Evolutionary conservation across 768 basidiomycete genomes (phyloP).

Genomic region (Lactarius hatsudake): DNA sequence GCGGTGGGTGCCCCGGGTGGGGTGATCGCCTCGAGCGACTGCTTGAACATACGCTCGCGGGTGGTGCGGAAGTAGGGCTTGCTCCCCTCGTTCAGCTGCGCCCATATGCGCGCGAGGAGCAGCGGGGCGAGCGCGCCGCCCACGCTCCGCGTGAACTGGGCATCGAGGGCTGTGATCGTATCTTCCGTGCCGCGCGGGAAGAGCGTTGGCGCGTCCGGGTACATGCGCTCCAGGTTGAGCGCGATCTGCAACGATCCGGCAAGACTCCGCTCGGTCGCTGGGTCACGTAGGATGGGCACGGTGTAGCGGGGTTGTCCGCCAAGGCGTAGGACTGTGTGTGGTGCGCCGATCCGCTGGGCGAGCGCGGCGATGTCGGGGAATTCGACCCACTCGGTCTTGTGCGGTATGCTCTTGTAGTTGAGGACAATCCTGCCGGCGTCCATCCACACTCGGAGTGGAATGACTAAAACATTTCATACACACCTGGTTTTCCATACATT

Average conservation of each 20-base stretch:
- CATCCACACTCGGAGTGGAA: neutral
- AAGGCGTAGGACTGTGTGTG: slow-evolving; percentile 35
- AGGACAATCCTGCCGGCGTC: slow-evolving; percentile 34
- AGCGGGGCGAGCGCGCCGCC: slow-evolving; percentile 6
- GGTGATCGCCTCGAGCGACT: slow-evolving; percentile 37
- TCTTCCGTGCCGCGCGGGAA: slow-evolving; percentile 33
- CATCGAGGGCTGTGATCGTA: slow-evolving; percentile 28
- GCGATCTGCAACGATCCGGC: slow-evolving; percentile 47
- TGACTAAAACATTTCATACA: neutral
- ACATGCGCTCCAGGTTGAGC: slow-evolving; percentile 45
- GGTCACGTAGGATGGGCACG: slow-evolving; percentile 48
- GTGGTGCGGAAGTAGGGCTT: slow-evolving; percentile 41
- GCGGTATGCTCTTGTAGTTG: slow-evolving; percentile 42
- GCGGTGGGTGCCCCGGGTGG: slow-evolving; percentile 34
- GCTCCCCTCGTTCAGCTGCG: slow-evolving; percentile 37
- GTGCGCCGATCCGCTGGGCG: slow-evolving; percentile 38
- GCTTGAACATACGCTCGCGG: slow-evolving; percentile 36
- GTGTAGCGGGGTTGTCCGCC: slow-evolving; percentile 41
- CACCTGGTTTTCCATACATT: slow-evolving; percentile 37
- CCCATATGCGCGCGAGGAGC: slow-evolving; percentile 12
- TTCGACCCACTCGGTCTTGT: slow-evolving; percentile 52
- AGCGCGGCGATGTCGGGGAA: slow-evolving; percentile 46
- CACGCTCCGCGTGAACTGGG: slow-evolving; percentile 24
- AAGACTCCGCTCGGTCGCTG: slow-evolving; percentile 36
- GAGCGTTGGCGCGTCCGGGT: slow-evolving; percentile 42